Base-by-base conservation (phyloP, 2,329 filamentous ascomycete genomes). In the Pseudocercospora macadamiae region DNA sequence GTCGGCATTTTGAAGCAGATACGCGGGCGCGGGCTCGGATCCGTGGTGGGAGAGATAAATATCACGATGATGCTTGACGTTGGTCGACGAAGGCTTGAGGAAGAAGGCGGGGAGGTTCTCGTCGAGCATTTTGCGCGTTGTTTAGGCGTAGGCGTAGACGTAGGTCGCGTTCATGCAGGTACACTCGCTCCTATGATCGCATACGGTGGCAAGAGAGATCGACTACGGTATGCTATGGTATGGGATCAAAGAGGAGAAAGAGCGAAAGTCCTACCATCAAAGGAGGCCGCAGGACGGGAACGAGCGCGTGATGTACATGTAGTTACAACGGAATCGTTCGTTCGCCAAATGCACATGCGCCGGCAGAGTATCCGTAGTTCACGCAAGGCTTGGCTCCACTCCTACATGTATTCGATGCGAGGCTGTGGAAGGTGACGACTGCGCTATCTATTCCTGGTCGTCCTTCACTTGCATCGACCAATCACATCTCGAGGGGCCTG, bases 1-100 rank as follows among this genome's bases (percentile, higher is more conserved):
- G 70, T 95, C 87, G 60, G 88, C 84, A 64, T 89, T 87, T 66
- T 88, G 87, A 30, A 97, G 80, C n/a, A 88, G 81, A 75, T 97
- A 97, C 53, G 90, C 86, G 10, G 92, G 86, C 19, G 83, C 78
- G 0, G 90, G 90, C 36, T 96, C 91, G 62, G 89, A 88, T 74
- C 92, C 93, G 75, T 92, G 86, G 68, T 96, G 83, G 32, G 83
- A 83, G 59, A 83, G 79, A 68, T 80, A 81, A 62, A 83, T 78
- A 51, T 82, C 76, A 63, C 82, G 70, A 83, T 80, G 66, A 76
- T 88, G 71, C 61, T 79, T 80, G 66, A 77, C 63, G 57, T 75
- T 75, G 61, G 81, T 80, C 55, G 76, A 75, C 34, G 80, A 80
- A 6, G 78, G 73, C 68, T 84, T 85, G 64, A 86, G 76, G 69